Evolutionary conservation across 1,139 yeast genomes (phyloP).

Genomic region (Nakaseomyces glabratus): DNA sequence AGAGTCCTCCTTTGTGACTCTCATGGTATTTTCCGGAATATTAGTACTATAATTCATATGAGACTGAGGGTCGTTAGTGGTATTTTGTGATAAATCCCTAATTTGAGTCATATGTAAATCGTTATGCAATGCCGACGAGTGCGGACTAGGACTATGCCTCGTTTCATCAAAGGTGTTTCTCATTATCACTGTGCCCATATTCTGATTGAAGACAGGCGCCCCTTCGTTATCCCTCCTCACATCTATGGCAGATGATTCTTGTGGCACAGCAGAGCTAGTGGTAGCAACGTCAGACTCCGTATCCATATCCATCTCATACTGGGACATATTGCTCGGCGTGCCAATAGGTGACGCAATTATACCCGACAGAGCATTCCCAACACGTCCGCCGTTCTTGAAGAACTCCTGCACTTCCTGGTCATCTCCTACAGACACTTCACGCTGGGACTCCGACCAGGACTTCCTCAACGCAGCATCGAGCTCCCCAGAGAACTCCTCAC

Average conservation of each 20-base stretch:
- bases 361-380: constrained; percentile 3
- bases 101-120: too few relatives aligned
- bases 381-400: constrained; percentile 4
- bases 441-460: constrained; percentile 29
- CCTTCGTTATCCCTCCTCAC: background rate
- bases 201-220: constrained; percentile 3
- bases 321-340: constrained; percentile 9
- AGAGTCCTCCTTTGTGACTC: too few relatives aligned
- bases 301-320: constrained; percentile 5
- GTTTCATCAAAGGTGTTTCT: background rate
- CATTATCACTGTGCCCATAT: constrained; percentile 1
- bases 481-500: constrained; percentile 13
- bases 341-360: constrained; percentile 13
- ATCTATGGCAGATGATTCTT: background rate
- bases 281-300: background rate
- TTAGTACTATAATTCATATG: too few relatives aligned
- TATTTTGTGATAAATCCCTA: too few relatives aligned
- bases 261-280: background rate
- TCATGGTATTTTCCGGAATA: too few relatives aligned
- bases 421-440: constrained; percentile 1
- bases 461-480: constrained; percentile 29
- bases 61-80: too few relatives aligned
- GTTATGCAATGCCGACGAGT: constrained; percentile 2
- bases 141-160: constrained; percentile 4
- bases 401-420: constrained; percentile 1